Base-by-base conservation (phyloP, 2,329 filamentous ascomycete species). In the Elsinoe batatas region DNA sequence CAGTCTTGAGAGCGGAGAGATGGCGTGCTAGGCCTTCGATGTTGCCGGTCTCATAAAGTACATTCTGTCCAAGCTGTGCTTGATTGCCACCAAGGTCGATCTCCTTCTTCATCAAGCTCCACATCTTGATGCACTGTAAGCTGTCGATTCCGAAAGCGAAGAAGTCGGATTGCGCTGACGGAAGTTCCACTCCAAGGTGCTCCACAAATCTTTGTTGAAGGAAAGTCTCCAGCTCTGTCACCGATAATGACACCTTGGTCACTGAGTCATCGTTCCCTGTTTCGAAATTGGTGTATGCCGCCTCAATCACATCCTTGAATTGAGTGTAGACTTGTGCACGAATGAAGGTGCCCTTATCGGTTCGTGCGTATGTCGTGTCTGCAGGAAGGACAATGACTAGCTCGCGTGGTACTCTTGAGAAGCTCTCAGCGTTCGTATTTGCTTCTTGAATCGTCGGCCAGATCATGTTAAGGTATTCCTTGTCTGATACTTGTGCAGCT, bases 71-170 rank as follows among this genome's bases (percentile, higher is more conserved):
- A 0, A 83, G 65, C 3, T 56, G 36, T 30, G 44, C 20, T 15
- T 68, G 64, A 12, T 72, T 68, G 0, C 74, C 73, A 1, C 72
- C 71, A 1, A 79, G 61, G 22, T 80, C 72, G 2, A 84, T 63
- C 0, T 75, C 68, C 8, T 74, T 74, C 58, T 78, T 69, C 26
- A 85, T 76, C 1, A 71, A 66, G 13, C 72, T 72, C 59, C 81
- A 74, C 57, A 81, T 74, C 53, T 76, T 74, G 26, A 81, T 80
- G 1, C 79, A 77, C 58, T 81, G 77, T 18, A 84, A 65, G 53
- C 76, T 80, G 64, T 84, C 82, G 1, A 83, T 70, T 0, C 81
- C 81, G 0, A 73, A 67, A 0, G 72, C 67, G 61, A 83, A 85
- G 62, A 85, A 79, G 62, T 85, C 82, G 0, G 75, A 72, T 15